phyloP scores from a whole-genome alignment of 306 rosid genomes.

The Castanopsis chinensis region DNA sequence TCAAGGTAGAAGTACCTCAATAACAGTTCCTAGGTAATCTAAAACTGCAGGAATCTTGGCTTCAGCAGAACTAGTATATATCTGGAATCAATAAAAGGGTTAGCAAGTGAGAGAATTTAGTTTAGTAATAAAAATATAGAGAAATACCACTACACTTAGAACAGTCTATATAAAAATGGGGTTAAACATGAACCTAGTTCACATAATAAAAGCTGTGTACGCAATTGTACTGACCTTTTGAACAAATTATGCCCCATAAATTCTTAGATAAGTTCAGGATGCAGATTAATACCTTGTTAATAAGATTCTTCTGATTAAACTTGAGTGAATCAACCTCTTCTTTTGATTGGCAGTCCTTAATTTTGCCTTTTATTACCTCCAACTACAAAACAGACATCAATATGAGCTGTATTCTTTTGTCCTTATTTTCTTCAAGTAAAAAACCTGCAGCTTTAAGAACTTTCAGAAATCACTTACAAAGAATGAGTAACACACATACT shows the following conservation, averaged over 20 bases:
- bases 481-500: not conserved
- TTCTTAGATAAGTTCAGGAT: not conserved
- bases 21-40: slow-evolving; percentile 84
- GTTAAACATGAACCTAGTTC: slow-evolving; percentile 3
- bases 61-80: slow-evolving; percentile 88
- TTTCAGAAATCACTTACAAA: not conserved
- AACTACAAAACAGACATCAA: slow-evolving; percentile 49
- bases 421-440: not conserved
- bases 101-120: not conserved
- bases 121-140: not conserved
- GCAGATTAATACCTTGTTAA: slow-evolving; percentile 63
- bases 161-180: slow-evolving; percentile 1
- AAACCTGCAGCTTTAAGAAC: slow-evolving; percentile 1
- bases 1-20: slow-evolving; percentile 59
- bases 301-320: slow-evolving; percentile 69
- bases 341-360: slow-evolving; percentile 60
- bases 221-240: slow-evolving; percentile 3
- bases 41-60: slow-evolving; percentile 94
- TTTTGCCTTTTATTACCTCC: slow-evolving; percentile 70
- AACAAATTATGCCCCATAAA: slow-evolving; percentile 5
- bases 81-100: slow-evolving; percentile 46
- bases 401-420: slow-evolving; percentile 12
- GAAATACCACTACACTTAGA: slow-evolving; percentile 10
- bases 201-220: slow-evolving; percentile 2
- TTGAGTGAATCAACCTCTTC: slow-evolving; percentile 80